These are phyloP conservation scores for Lactarius quietus DNA, from an alignment of 768 basidiomycete genomes.

Conservation along the genomic window DNA sequence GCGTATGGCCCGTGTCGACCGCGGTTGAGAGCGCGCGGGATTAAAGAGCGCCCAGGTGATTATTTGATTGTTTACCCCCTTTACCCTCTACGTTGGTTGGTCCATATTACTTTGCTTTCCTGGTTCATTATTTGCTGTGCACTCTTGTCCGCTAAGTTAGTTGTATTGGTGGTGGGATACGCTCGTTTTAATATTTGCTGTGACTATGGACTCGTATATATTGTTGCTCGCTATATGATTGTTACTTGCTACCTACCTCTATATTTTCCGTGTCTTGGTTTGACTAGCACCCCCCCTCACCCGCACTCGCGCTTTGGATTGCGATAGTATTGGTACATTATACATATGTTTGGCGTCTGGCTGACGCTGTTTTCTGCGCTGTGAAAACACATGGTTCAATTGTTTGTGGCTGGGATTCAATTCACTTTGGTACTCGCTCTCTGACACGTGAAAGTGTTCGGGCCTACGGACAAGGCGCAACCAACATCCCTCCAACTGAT, in stretches of 20 bases:
- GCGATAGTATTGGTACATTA: conserved; percentile 24
- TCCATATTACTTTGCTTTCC: conserved; percentile 18
- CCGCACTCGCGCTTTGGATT: conserved; percentile 1
- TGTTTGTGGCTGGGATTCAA: not conserved
- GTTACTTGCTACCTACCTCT: conserved; percentile 2
- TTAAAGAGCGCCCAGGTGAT: conserved; percentile 11
- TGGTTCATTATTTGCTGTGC: conserved; percentile 22
- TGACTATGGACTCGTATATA: conserved; percentile 26
- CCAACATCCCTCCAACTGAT: not conserved
- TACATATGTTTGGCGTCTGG: conserved; percentile 25
- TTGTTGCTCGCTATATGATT: conserved; percentile 18
- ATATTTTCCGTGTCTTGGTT: conserved; percentile 14
- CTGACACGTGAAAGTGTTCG: conserved; percentile 20
- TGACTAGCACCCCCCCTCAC: conserved; percentile 6
- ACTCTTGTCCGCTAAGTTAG: conserved; percentile 11
- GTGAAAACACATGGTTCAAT: not conserved
- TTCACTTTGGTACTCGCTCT: not conserved
- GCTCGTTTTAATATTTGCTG: conserved; percentile 21
- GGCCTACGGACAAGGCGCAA: not conserved
- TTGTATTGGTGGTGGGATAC: conserved; percentile 17
- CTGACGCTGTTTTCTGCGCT: conserved; percentile 11
- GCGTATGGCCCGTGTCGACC: conserved; percentile 35
- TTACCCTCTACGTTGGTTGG: conserved; percentile 6
- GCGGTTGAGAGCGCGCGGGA: conserved; percentile 26
- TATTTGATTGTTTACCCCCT: not conserved